Percentiles rank a stretch among this genome's conserved stretches.
Evolutionary conservation across 495 filamentous ascomycete genomes (phyloP).

Genomic region (Penicillium argentinense): DNA sequence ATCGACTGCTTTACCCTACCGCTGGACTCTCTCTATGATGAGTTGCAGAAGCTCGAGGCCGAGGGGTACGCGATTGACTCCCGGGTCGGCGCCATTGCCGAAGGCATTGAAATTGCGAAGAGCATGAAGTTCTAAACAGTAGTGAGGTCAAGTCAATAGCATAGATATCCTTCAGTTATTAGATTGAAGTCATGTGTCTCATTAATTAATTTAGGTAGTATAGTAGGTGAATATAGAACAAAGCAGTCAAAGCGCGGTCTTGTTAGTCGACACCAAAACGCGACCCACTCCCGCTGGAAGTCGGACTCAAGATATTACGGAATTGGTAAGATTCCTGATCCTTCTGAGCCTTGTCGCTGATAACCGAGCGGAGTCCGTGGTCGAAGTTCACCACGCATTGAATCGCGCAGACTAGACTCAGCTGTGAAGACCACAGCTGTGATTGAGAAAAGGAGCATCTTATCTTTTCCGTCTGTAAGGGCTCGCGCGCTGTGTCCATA

Average conservation of each 20-base stretch:
- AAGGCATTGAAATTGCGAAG: conserved; percentile 80
- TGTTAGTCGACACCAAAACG: conserved; percentile 1
- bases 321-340: neutral
- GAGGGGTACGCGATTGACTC: conserved; percentile 86
- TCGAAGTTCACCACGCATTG: conserved; percentile 16
- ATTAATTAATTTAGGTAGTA: neutral
- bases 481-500: conserved; percentile 4
- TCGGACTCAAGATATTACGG: conserved; percentile 1
- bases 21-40: conserved; percentile 62
- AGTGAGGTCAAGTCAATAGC: no score
- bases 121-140: conserved; percentile 58
- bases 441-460: conserved; percentile 22
- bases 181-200: neutral
- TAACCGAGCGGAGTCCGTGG: conserved; percentile 7
- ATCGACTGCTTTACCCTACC: conserved; percentile 81
- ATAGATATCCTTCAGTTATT: neutral
- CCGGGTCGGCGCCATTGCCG: conserved; percentile 77
- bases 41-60: conserved; percentile 66
- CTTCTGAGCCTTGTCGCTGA: neutral
- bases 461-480: conserved; percentile 15
- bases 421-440: conserved; percentile 8
- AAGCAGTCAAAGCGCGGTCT: no score
- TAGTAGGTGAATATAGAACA: neutral
- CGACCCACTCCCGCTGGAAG: neutral
- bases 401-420: conserved; percentile 12